Evolutionary conservation across 2,329 filamentous ascomycete species (phyloP).

Genomic region (Rutstroemia sp.): DNA sequence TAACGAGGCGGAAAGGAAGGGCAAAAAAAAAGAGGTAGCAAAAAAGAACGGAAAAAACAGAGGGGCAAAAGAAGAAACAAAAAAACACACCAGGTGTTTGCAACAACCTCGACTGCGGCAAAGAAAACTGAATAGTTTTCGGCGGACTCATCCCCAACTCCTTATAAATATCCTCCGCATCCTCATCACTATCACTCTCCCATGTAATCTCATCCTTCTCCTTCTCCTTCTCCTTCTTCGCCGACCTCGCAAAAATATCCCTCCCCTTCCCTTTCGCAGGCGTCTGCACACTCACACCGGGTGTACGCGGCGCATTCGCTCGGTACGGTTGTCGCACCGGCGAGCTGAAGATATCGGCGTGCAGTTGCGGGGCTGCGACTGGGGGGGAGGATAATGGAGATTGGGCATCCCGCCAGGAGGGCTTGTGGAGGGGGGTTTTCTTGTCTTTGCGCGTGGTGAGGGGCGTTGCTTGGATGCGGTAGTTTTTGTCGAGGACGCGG

Average conservation of each 20-base stretch:
- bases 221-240: slow-evolving; percentile 33
- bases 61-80: no score
- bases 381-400: slow-evolving; percentile 62
- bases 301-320: slow-evolving; percentile 51
- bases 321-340: slow-evolving; percentile 45
- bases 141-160: slow-evolving; percentile 73
- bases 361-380: slow-evolving; percentile 72
- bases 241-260: slow-evolving; percentile 37
- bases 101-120: slow-evolving; percentile 68
- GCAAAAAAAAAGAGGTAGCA: no score
- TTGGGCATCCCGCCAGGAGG: slow-evolving; percentile 26
- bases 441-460: slow-evolving; percentile 40
- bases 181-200: slow-evolving; percentile 60
- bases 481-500: slow-evolving; percentile 90
- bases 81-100: slow-evolving; percentile 64
- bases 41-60: no score
- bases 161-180: slow-evolving; percentile 51
- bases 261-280: slow-evolving; percentile 49
- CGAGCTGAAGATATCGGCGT: slow-evolving; percentile 79
- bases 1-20: no score
- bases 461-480: slow-evolving; percentile 87
- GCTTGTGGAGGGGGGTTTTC: slow-evolving; percentile 24
- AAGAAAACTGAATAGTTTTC: slow-evolving; percentile 83
- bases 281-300: slow-evolving; percentile 80
- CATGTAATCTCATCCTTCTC: slow-evolving; percentile 49